Evolutionary conservation across 352 stramenopile species (phyloP).

Genomic region (Phytophthora cactorum): DNA sequence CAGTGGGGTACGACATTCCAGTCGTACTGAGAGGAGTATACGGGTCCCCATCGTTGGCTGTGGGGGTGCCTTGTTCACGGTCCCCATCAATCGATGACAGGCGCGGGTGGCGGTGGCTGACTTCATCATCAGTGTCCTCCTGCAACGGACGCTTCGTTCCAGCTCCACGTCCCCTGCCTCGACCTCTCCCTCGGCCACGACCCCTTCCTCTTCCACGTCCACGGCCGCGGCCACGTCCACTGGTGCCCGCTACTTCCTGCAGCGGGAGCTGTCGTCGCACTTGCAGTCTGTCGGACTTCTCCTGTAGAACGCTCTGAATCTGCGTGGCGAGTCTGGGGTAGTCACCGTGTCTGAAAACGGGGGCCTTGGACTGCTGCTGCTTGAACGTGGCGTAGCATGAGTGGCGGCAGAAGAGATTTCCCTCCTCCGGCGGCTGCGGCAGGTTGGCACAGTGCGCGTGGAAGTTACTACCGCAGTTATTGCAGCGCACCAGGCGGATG

Average conservation of each 20-base stretch:
- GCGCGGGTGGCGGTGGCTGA: constrained; percentile 16
- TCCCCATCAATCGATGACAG: constrained; percentile 25
- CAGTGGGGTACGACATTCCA: constrained; percentile 17
- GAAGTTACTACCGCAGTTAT: constrained; percentile 58
- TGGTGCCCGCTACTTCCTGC: constrained; percentile 10
- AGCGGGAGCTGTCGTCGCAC: constrained; percentile 31
- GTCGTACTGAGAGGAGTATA: constrained; percentile 20
- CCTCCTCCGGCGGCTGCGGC: constrained; percentile 63
- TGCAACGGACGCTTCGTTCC: constrained; percentile 35
- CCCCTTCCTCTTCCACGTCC: constrained; percentile 28
- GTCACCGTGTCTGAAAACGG: constrained; percentile 38
- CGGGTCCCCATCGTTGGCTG: constrained; percentile 16
- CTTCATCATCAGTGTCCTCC: constrained; percentile 22
- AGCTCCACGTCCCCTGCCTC: constrained; percentile 24
- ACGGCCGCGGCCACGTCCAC: constrained; percentile 21
- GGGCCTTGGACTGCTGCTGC: constrained; percentile 22
- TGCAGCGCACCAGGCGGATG: constrained; percentile 58
- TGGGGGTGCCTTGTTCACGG: constrained; percentile 9
- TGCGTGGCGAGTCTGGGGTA: constrained; percentile 53
- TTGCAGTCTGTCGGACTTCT: constrained; percentile 39
- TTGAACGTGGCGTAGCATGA: constrained; percentile 67
- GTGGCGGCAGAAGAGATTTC: constrained; percentile 73
- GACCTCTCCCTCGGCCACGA: constrained; percentile 30
- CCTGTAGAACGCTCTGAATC: constrained; percentile 50
- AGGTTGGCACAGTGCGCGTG: constrained; percentile 73